Base-by-base conservation (phyloP, 257 asterid genomes). In the Capsicum chinense region DNA sequence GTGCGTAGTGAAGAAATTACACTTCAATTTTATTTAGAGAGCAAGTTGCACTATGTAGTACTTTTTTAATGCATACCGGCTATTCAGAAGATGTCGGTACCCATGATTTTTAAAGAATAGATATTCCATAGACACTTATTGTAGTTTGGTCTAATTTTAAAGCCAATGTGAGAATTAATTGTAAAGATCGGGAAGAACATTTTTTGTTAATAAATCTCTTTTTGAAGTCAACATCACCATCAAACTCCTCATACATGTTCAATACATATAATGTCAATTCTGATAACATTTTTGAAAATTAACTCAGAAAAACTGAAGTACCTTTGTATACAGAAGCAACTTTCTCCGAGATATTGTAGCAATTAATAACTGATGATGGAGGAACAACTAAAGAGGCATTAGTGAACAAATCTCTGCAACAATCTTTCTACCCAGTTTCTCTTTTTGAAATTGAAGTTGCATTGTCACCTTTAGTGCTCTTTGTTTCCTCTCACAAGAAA, bases 401-500 rank as follows among this genome's bases (percentile, higher is more conserved):
- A 74, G 52, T 57, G 68, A 70, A 62, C 13, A 52, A 85, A 83
- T 89, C 87, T 15, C 50, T 16, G 73, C 71, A 73, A 56, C 79
- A 80, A 79, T 83, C 87, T 81, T 87, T 86, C 44, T 76, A 83
- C 87, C 73, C 71, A 83, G 47, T 50, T 63, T 86, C 84, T 84
- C 84, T 93, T 90, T 83, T 90, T 83, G 90, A 81, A 39, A 39
- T 39, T 39, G 44, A 39, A 39, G 44, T 39, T 39, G 44, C 44
- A 39, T 39, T 39, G 44, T 90, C 44, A 39, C 44, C 44, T 39
- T 4, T 4, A 39, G 44, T 39, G 44, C 5, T 39, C 44, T 39
- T 86, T 93, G 89, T 89, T 91, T 84, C 5, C 80, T 86, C 80
- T 85, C 88, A 88, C 78, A 87, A 89, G 44, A 93, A 87, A 50